Percentiles rank a stretch among this genome's conserved stretches.
phyloP scores from a whole-genome alignment of 768 basidiomycete genomes.

The Strobilomyces dryophilus region DNA sequence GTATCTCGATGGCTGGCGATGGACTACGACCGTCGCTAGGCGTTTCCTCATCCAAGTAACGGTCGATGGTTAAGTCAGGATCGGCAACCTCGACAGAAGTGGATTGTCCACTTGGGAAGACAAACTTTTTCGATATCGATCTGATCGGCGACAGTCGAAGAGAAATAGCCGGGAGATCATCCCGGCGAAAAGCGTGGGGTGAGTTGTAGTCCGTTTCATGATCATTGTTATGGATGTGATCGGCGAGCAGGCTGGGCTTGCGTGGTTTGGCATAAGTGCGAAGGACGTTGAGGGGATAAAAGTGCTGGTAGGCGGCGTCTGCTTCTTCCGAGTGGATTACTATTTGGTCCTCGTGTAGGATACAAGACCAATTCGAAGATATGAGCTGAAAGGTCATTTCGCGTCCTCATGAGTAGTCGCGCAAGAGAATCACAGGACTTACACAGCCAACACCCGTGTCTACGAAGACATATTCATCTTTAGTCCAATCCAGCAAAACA shows the following conservation, averaged over 20 bases:
- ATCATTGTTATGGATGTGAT: conserved; percentile 5
- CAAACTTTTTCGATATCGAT: conserved; percentile 49
- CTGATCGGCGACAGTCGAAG: conserved; percentile 41
- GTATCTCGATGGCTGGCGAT: neutral
- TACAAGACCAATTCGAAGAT: conserved; percentile 77
- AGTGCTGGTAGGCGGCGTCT: conserved; percentile 61
- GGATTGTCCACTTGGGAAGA: conserved; percentile 37
- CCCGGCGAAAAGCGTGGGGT: conserved; percentile 10
- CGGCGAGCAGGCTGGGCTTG: conserved; percentile 17
- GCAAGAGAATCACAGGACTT: conserved; percentile 24
- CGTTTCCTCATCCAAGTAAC: neutral
- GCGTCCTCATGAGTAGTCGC: conserved; percentile 1
- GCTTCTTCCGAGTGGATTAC: conserved; percentile 74
- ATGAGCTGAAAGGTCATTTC: conserved; percentile 38
- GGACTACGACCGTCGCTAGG: neutral
- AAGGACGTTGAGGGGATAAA: conserved; percentile 51
- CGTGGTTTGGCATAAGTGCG: conserved; percentile 26
- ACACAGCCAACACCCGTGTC: conserved; percentile 75
- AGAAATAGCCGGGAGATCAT: conserved; percentile 39
- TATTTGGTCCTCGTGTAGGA: conserved; percentile 59
- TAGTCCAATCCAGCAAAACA: conserved; percentile 62
- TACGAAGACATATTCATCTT: conserved; percentile 63
- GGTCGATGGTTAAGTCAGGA: neutral
- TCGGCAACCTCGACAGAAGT: neutral
- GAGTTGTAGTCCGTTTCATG: conserved; percentile 2